Evolutionary conservation across 2,329 filamentous ascomycete genomes (phyloP).

Genomic region (Sporothrix curviconia): DNA sequence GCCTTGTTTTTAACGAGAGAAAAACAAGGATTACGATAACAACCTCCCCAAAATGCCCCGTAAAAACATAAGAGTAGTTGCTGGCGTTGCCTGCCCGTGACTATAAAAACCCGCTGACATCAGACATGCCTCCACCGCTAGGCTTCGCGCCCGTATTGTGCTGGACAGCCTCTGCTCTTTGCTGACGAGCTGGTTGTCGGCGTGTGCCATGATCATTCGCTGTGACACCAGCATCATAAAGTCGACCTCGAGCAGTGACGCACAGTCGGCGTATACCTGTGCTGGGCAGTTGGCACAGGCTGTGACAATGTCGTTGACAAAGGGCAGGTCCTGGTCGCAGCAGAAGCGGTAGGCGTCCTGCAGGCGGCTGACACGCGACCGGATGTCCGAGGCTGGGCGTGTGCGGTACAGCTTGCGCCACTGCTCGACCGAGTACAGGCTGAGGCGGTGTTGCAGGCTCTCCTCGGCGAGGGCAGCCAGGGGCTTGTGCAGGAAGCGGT

Average conservation of each 20-base stretch:
- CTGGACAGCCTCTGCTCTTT: conserved; percentile 15
- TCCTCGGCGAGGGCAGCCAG: conserved; percentile 17
- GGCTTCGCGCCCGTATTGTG: not conserved
- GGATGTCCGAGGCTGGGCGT: conserved; percentile 17
- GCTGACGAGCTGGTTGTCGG: conserved; percentile 14
- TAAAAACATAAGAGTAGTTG: no score
- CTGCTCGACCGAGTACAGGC: conserved; percentile 20
- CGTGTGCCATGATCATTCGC: conserved; percentile 20
- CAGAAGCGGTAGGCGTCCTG: conserved; percentile 21
- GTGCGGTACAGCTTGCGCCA: conserved; percentile 21
- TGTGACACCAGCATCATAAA: conserved; percentile 21
- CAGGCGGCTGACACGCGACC: conserved; percentile 16
- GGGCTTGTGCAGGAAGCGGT: conserved; percentile 18
- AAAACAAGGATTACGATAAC: no score
- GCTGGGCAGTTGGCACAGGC: conserved; percentile 21
- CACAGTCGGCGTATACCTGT: conserved; percentile 19
- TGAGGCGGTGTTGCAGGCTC: conserved; percentile 21
- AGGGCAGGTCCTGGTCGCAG: conserved; percentile 18
- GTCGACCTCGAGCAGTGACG: conserved; percentile 18
- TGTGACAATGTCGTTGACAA: conserved; percentile 16
- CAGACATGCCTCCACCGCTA: not conserved
- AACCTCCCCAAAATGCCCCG: no score
- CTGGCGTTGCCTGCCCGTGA: no score
- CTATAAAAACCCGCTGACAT: not conserved
- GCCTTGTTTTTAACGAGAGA: no score